Evolutionary conservation across 2,329 filamentous ascomycete species (phyloP), one percentile per base, ranked within the genome.

Genomic region (Sclerotinia minor): DNA sequence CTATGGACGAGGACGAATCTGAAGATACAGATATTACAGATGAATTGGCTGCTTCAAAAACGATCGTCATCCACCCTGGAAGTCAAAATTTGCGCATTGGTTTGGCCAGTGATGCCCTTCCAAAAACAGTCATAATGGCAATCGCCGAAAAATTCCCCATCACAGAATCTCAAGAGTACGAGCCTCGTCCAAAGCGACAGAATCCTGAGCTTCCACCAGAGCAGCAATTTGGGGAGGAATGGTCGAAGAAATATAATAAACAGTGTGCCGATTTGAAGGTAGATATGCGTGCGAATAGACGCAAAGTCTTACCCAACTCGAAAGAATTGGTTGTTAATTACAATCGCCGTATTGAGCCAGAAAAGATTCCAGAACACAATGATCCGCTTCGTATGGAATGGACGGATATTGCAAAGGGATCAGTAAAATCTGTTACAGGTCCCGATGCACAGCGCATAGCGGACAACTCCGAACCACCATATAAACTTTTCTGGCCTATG

Each of bases 71-170:
- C 74, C 95, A 99, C 77, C 89, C 94, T 2, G 95, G 95, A 41
- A 98, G 94, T 77, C 94, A 98, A 79, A 98, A 98, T 72, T 81
- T 99, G 71, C 88, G 95, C 59, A 94, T 99, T 74, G 95, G 95
- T 0, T 88, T 98, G 69, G 94, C 94, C n/a, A 97, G 92, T 75
- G 95, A 99, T 80, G 94, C 94, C 7, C 82, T 99, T 6, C 95
- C 95, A 8, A 97, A 95, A 80, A 96, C 93, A 1, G 87, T 98
- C 52, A 94, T 95, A 6, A 97, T 96, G 91, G 89, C 92, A 1
- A 89, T 98, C 71, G 95, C 94, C 29, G 89, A 90, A 45, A 92
- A 89, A 76, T 91, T 91, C 73, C 82, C 85, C 8, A 85, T 89
- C 75, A 94, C 89, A 69, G 95, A 99, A 79, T 89, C 91, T 21